Evolutionary conservation across 2,329 filamentous ascomycete species (phyloP).

Genomic region (Teratosphaeria gauchensis): DNA sequence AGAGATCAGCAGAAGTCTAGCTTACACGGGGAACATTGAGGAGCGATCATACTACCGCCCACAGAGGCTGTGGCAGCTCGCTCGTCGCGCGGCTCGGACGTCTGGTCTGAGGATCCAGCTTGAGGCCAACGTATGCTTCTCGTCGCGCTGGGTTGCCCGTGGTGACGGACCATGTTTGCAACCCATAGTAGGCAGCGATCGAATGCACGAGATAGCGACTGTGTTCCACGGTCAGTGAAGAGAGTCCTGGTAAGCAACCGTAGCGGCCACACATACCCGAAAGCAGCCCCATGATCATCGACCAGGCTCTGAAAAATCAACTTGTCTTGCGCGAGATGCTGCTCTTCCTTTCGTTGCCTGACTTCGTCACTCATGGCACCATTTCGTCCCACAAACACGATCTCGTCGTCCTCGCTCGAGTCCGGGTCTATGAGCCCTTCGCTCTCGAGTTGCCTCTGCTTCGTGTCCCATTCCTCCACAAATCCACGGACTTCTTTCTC

Average conservation of each 20-base stretch:
- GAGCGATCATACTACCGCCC: slow-evolving; percentile 40
- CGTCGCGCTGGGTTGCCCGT: slow-evolving; percentile 60
- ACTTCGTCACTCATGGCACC: slow-evolving; percentile 53
- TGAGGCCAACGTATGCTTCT: slow-evolving; percentile 74
- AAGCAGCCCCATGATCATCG: slow-evolving; percentile 65
- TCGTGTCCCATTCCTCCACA: slow-evolving; percentile 50
- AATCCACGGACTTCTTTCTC: slow-evolving; percentile 78
- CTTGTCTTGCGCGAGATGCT: slow-evolving; percentile 49
- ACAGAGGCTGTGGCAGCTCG: slow-evolving; percentile 53
- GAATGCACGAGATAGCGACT: slow-evolving; percentile 90
- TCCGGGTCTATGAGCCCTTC: slow-evolving; percentile 38
- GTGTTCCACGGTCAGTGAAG: slow-evolving; percentile 9
- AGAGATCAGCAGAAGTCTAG: not conserved
- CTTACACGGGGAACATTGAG: not conserved
- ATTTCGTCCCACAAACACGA: slow-evolving; percentile 74
- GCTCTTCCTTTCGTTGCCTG: slow-evolving; percentile 43
- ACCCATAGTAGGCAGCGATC: slow-evolving; percentile 84
- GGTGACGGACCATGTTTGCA: slow-evolving; percentile 72
- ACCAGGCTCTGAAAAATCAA: slow-evolving; percentile 74
- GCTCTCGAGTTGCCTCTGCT: slow-evolving; percentile 37
- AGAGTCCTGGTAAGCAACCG: not conserved
- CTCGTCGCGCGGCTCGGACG: slow-evolving; percentile 22
- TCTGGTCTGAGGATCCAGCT: slow-evolving; percentile 33
- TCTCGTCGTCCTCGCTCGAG: slow-evolving; percentile 63
- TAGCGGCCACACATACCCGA: slow-evolving; percentile 55